phyloP scores from a whole-genome alignment of 2,329 filamentous ascomycete species.

The Colletotrichum tropicicola region DNA sequence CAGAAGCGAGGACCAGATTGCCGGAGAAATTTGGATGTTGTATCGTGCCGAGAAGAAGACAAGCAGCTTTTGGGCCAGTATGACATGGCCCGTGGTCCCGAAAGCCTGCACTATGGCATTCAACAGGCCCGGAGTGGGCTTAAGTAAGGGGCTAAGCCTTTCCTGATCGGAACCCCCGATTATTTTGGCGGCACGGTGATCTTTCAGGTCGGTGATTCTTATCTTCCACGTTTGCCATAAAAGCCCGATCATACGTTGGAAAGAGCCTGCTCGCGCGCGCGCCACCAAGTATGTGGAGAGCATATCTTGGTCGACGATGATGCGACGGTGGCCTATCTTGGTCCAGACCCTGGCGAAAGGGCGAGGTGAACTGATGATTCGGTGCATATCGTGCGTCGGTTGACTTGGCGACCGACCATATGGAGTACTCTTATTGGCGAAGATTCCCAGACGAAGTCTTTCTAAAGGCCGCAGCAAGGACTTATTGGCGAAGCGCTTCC shows the following conservation, averaged over 20 bases:
- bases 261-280: slow-evolving; percentile 13
- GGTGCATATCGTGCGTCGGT: slow-evolving; percentile 20
- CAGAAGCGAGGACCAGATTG: slow-evolving; percentile 74
- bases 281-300: slow-evolving; percentile 26
- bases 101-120: slow-evolving; percentile 74
- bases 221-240: slow-evolving; percentile 16
- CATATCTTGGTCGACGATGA: slow-evolving; percentile 13
- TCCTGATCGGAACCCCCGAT: slow-evolving; percentile 43
- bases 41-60: slow-evolving; percentile 70
- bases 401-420: slow-evolving; percentile 21
- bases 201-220: slow-evolving; percentile 4
- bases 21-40: slow-evolving; percentile 61
- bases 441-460: slow-evolving; percentile 10
- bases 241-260: slow-evolving; percentile 4
- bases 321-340: neutral
- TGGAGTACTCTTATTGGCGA: neutral
- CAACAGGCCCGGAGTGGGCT: slow-evolving; percentile 68
- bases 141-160: slow-evolving; percentile 60
- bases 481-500: slow-evolving; percentile 14
- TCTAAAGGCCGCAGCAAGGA: slow-evolving; percentile 7
- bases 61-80: slow-evolving; percentile 65
- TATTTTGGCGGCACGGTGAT: slow-evolving; percentile 35
- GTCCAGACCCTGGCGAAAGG: slow-evolving; percentile 24
- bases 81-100: slow-evolving; percentile 71
- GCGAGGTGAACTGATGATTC: slow-evolving; percentile 10